Evolutionary conservation across 345 rosid species (phyloP).

Genomic region (Cardamine chenopodiifolia): DNA sequence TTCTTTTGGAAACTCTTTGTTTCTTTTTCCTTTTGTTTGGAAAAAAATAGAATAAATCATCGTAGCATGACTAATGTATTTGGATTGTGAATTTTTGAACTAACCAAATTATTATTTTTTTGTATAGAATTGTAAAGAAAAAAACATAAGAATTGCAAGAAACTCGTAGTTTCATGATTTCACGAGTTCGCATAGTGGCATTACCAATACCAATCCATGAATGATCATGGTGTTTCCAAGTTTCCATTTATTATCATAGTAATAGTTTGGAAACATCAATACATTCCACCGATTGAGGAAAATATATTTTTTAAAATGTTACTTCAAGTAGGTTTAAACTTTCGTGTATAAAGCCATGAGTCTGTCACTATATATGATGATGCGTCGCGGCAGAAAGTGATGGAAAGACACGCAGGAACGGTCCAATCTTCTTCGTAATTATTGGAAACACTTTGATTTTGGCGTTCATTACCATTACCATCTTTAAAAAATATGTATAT

Average conservation of each 20-base stretch:
- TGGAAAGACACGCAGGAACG: not conserved
- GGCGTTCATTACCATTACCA: not conserved
- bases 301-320: not conserved
- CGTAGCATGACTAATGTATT: not conserved
- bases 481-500: not conserved
- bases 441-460: not conserved
- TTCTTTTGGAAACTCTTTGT: not conserved
- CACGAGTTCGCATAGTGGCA: not conserved
- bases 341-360: not conserved
- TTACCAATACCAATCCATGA: not conserved
- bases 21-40: not conserved
- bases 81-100: no score
- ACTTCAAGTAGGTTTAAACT: not conserved
- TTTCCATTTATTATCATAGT: not conserved
- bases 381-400: slow-evolving; percentile 3
- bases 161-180: not conserved
- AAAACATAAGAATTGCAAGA: not conserved
- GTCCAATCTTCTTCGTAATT: not conserved
- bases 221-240: not conserved
- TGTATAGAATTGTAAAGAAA: no score
- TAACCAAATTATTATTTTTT: no score
- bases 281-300: not conserved
- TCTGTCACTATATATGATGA: not conserved
- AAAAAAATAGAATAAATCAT: not conserved
- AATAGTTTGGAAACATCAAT: not conserved